Percentiles rank a stretch among this genome's conserved stretches.
These are phyloP conservation scores for Zymoseptoria ardabiliae DNA, from an alignment of 2,329 filamentous ascomycete genomes.

Conservation along the genomic window DNA sequence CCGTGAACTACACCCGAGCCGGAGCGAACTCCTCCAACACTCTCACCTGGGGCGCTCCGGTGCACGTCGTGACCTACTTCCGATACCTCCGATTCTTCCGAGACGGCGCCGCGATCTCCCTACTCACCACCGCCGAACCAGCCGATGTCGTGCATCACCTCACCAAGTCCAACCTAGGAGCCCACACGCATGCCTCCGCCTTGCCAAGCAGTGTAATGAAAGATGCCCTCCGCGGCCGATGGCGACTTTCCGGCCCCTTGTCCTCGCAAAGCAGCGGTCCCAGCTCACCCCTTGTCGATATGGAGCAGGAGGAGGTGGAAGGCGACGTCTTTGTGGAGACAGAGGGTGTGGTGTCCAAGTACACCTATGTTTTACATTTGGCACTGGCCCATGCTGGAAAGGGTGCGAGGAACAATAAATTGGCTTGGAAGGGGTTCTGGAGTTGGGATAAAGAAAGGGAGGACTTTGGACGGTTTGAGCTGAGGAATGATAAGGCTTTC, in stretches of 20 bases:
- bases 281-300: neutral
- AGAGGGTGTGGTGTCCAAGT: conserved; percentile 70
- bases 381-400: conserved; percentile 56
- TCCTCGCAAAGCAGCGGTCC: conserved; percentile 14
- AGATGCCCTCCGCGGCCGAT: conserved; percentile 58
- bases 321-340: conserved; percentile 77
- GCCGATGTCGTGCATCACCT: conserved; percentile 81
- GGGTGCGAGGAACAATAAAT: conserved; percentile 69
- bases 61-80: conserved; percentile 97
- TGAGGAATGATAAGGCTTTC: conserved; percentile 55
- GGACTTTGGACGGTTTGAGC: conserved; percentile 76
- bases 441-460: conserved; percentile 84
- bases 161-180: conserved; percentile 58
- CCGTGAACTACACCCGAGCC: conserved; percentile 85
- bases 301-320: conserved; percentile 41
- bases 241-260: conserved; percentile 53
- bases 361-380: conserved; percentile 78
- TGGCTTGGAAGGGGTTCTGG: conserved; percentile 84
- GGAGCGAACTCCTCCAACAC: conserved; percentile 66
- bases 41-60: conserved; percentile 69
- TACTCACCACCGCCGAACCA: conserved; percentile 76
- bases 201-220: conserved; percentile 55
- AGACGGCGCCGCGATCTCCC: conserved; percentile 73
- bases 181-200: conserved; percentile 32
- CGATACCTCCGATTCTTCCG: conserved; percentile 93